Evolutionary conservation across 805 yeast species (phyloP).

Genomic region (Kluyveromyces dobzhanskii): DNA sequence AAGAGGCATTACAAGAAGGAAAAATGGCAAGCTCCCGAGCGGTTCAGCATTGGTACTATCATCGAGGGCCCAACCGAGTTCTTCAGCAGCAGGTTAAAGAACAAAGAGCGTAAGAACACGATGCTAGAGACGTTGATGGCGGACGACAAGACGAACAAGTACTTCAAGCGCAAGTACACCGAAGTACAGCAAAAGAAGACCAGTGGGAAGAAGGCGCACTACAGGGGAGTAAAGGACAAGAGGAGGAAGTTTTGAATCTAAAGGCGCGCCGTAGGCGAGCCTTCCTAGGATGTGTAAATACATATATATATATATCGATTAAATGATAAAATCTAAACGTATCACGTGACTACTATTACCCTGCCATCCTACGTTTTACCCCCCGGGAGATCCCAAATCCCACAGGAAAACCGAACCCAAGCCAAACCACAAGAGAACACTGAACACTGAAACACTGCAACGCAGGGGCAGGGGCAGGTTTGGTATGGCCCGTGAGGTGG

Average conservation of each 20-base stretch:
- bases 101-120: slow-evolving; percentile 66
- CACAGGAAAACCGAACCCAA: no score
- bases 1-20: slow-evolving; percentile 91
- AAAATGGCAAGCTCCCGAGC: slow-evolving; percentile 66
- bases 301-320: no score
- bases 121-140: slow-evolving; percentile 76
- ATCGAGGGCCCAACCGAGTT: slow-evolving; percentile 76
- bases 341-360: no score
- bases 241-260: slow-evolving; percentile 32
- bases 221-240: slow-evolving; percentile 53
- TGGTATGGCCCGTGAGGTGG: no score
- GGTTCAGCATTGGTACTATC: slow-evolving; percentile 83
- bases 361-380: no score
- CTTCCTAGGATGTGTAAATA: no score
- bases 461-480: no score
- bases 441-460: no score
- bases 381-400: no score
- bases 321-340: no score
- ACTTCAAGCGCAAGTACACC: slow-evolving; percentile 75
- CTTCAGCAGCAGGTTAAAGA: slow-evolving; percentile 48
- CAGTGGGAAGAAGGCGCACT: slow-evolving; percentile 60
- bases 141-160: slow-evolving; percentile 58
- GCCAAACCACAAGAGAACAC: no score
- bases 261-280: no score
- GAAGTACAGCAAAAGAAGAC: slow-evolving; percentile 63